phyloP scores from a whole-genome alignment of 2,329 filamentous ascomycete species.

The Scedosporium minutisporum region DNA sequence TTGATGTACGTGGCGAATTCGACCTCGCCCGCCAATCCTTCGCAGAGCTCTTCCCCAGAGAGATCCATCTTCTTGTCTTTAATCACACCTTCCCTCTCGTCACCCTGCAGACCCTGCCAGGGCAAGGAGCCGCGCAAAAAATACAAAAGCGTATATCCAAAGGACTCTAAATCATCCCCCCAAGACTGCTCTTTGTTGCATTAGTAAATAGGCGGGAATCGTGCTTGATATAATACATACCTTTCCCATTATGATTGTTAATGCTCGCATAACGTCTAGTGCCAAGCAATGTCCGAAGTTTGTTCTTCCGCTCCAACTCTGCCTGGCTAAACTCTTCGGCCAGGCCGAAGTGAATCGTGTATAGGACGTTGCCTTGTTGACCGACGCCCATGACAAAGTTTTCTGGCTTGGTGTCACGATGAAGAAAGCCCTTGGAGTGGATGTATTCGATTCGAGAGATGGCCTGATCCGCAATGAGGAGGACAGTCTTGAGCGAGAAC shows the following conservation, averaged over 20 bases:
- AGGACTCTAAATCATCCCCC: conserved; percentile 11
- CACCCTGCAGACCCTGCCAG: conserved; percentile 58
- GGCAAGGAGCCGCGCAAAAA: conserved; percentile 9
- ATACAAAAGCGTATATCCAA: conserved; percentile 10
- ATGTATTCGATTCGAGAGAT: conserved; percentile 13
- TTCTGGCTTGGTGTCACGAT: conserved; percentile 15
- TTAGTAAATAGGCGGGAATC: neutral
- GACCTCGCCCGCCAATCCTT: conserved; percentile 53
- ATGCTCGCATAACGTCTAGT: conserved; percentile 13
- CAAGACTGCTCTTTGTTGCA: conserved; percentile 7
- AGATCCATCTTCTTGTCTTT: conserved; percentile 29
- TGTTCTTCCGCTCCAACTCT: neutral
- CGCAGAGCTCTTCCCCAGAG: conserved; percentile 61
- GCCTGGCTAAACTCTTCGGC: neutral
- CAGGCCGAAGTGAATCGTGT: conserved; percentile 4
- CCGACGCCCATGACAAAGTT: conserved; percentile 15
- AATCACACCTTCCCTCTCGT: conserved; percentile 46
- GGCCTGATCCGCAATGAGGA: conserved; percentile 7
- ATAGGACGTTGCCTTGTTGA: conserved; percentile 1
- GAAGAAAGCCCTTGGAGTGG: conserved; percentile 11
- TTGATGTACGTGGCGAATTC: conserved; percentile 69
- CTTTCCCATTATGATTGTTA: conserved; percentile 12
- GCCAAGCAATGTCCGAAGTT: conserved; percentile 7
- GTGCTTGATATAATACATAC: conserved; percentile 10
- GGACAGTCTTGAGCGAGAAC: conserved; percentile 16